Evolutionary conservation across 225 moss, liverwort and hornwort species (phyloP).

Genomic region (Marchantia paleacea): DNA sequence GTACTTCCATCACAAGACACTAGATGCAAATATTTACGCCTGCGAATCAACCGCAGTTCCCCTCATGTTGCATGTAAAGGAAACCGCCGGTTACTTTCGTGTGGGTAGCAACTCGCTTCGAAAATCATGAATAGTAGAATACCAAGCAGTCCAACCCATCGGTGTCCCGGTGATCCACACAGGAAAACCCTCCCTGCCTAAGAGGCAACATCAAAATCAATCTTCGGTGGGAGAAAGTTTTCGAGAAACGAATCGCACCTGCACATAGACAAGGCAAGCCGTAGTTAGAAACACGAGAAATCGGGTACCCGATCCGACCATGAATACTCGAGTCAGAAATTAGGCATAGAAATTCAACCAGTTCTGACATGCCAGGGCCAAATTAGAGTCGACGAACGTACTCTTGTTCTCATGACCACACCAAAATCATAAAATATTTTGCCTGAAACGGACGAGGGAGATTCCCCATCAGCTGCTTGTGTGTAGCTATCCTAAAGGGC

Average conservation of each 20-base stretch:
- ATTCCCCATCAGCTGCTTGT: background rate
- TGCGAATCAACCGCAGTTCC: slow-evolving; percentile 1
- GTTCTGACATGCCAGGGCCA: background rate
- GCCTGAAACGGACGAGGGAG: background rate
- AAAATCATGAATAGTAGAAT: background rate
- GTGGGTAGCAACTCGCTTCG: background rate
- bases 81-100: background rate
- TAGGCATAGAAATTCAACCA: background rate
- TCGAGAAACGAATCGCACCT: background rate
- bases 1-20: slow-evolving; percentile 14
- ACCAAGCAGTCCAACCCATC: background rate
- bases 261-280: background rate
- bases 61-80: slow-evolving; percentile 3
- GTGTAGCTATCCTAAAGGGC: background rate
- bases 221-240: background rate
- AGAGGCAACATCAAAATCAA: background rate
- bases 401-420: background rate
- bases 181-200: slow-evolving; percentile 5
- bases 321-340: background rate
- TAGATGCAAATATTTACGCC: slow-evolving; percentile 1
- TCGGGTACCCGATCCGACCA: background rate
- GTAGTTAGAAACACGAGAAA: background rate
- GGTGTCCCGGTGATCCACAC: slow-evolving; percentile 2
- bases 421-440: background rate
- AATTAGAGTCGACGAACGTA: background rate